These are phyloP conservation scores for Lactarius psammicola DNA, from an alignment of 768 basidiomycete genomes.

Conservation along the genomic window DNA sequence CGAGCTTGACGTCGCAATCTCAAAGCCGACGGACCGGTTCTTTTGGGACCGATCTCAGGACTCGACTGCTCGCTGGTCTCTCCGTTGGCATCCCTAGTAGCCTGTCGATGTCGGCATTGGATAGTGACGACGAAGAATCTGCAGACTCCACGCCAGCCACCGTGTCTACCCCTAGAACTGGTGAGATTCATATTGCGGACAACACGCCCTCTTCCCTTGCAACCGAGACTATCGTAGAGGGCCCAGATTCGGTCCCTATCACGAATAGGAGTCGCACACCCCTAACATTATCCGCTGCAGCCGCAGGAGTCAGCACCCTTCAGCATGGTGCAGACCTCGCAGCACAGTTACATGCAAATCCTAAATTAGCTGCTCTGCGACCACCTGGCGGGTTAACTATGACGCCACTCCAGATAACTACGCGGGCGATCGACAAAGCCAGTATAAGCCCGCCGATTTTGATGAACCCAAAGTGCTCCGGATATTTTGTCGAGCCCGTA, in stretches of 20 bases:
- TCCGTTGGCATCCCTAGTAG: slow-evolving; percentile 35
- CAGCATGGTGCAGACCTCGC: slow-evolving; percentile 42
- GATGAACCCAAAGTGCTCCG: slow-evolving; percentile 82
- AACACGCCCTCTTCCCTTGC: slow-evolving; percentile 15
- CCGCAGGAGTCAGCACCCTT: slow-evolving; percentile 29
- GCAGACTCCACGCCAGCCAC: slow-evolving; percentile 4
- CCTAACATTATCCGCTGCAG: slow-evolving; percentile 8
- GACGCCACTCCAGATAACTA: slow-evolving; percentile 28
- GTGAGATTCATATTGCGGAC: slow-evolving; percentile 2
- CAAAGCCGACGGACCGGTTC: slow-evolving; percentile 11
- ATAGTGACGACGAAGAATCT: slow-evolving; percentile 46
- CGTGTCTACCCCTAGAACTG: slow-evolving; percentile 2
- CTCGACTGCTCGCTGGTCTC: slow-evolving; percentile 18
- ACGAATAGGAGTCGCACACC: slow-evolving; percentile 7
- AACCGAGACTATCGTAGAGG: slow-evolving; percentile 10
- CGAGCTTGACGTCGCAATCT: neutral
- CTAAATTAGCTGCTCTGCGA: slow-evolving; percentile 51
- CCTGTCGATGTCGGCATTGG: slow-evolving; percentile 55
- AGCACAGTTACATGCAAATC: slow-evolving; percentile 45
- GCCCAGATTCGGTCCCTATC: slow-evolving; percentile 2
- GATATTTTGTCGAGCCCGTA: slow-evolving; percentile 96
- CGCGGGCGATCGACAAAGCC: slow-evolving; percentile 25
- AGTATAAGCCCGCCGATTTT: slow-evolving; percentile 60
- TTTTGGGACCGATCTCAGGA: slow-evolving; percentile 19
- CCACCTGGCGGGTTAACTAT: slow-evolving; percentile 32